A percentile compares a stretch with the other conserved stretches of the same genome.
These are phyloP conservation scores for Stereocaulon alpinum DNA, from an alignment of 495 filamentous ascomycete species.

Conservation along the genomic window DNA sequence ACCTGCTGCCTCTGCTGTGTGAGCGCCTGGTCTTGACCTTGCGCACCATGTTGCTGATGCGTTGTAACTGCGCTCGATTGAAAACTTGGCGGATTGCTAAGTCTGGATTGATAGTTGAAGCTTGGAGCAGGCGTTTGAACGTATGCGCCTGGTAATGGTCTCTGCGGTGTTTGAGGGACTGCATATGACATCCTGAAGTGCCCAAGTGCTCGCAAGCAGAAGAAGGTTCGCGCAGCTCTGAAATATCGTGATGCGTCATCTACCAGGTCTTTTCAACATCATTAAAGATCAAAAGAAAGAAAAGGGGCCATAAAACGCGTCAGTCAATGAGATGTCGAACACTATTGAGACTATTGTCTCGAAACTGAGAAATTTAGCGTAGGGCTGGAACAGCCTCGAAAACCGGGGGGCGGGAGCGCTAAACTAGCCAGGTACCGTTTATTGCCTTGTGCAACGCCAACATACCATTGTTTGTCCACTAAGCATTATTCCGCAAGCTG, in stretches of 20 bases:
- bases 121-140: slow-evolving; percentile 55
- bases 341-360: not conserved
- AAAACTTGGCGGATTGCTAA: slow-evolving; percentile 10
- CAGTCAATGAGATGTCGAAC: not conserved
- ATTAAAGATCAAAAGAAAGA: not conserved
- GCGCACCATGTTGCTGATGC: slow-evolving; percentile 15
- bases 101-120: slow-evolving; percentile 9
- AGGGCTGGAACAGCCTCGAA: not conserved
- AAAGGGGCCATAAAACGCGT: not conserved
- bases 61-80: slow-evolving; percentile 5
- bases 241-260: slow-evolving; percentile 1
- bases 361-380: not conserved
- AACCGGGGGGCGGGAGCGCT: not conserved
- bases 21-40: slow-evolving; percentile 17
- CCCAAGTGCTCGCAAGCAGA: not conserved
- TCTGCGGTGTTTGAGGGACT: slow-evolving; percentile 50
- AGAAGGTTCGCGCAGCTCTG: not conserved
- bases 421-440: slow-evolving; percentile 1
- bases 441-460: no score
- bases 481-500: no score
- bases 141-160: slow-evolving; percentile 61
- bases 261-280: not conserved
- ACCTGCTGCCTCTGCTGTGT: slow-evolving; percentile 13
- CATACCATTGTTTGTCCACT: no score
- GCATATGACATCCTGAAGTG: slow-evolving; percentile 48